Evolutionary conservation across 352 stramenopile genomes (phyloP), one percentile per base, ranked within the genome.

Genomic region (Phytophthora cryptogea): DNA sequence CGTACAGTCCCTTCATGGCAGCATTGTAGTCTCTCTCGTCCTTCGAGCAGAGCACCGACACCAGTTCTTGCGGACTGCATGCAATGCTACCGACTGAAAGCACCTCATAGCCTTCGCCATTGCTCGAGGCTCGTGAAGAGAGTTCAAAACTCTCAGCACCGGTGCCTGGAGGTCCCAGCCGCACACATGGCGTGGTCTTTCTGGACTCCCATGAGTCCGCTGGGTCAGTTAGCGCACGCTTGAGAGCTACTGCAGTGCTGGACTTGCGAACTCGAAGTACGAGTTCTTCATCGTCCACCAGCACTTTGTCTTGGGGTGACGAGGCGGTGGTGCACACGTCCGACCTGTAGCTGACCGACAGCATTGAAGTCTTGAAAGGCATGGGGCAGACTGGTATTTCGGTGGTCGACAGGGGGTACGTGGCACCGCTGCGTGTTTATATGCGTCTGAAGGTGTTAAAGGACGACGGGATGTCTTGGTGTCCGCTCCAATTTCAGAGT

Each of bases 1-100:
- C 59, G 45, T 79, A 73, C 0, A 79, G 36, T 8, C 48, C 72
- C 27, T 66, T 78, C 72, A 82, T 82, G 2, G 56, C 57, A 0
- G 62, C 41, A 46, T 82, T 82, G 36, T 73, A 73, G 8, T 67
- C 50, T 33, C 26, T 72, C 43, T 80, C 72, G 27, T 66, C 46
- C 1, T 32, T 37, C 7, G 68, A 23, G 10, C 59, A 60, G 30
- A 80, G 31, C 6, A 77, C 47, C 0, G 60, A 43, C 9, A 52
- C 58, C 5, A 80, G 17, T 35, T 80, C 72, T 10, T 72, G 55
- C 0, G 65, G 54, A 33, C 59, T 68, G 39, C 72, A 80, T 0
- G 39, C 40, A 11, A 80, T 68, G 30, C 62, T 54, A 9, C 72
- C 72, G 2, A 66, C 58, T 4, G 49, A 47, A 4, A 74, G 32